A percentile compares a stretch with the other conserved stretches of the same genome.
Evolutionary conservation across 495 filamentous ascomycete species (phyloP).

Genomic region (Hyaloscypha variabilis): DNA sequence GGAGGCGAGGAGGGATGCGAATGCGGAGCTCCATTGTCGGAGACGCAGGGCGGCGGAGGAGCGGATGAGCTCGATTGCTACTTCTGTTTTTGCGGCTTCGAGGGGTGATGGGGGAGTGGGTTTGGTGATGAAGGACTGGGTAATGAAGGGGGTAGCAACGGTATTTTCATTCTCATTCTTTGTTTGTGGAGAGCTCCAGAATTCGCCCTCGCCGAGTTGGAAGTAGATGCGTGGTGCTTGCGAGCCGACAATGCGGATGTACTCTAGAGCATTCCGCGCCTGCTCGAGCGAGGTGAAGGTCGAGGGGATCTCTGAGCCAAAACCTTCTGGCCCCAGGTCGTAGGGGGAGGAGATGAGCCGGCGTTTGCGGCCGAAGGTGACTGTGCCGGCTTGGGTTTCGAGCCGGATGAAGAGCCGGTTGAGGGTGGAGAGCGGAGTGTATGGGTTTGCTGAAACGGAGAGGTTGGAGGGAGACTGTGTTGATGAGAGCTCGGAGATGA

Average conservation of each 20-base stretch:
- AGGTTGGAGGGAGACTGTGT: not conserved
- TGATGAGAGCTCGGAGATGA: conserved; percentile 29
- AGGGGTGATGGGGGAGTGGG: too few species aligned
- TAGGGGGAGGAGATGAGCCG: not conserved
- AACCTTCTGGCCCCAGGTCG: not conserved
- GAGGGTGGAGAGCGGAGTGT: not conserved
- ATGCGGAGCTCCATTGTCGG: not conserved
- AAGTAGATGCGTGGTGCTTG: not conserved
- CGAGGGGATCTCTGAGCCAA: not conserved
- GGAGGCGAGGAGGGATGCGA: not conserved
- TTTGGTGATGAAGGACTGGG: too few species aligned
- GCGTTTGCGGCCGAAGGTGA: not conserved
- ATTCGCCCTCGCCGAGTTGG: not conserved
- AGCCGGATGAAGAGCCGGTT: conserved; percentile 7
- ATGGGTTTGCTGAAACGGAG: not conserved
- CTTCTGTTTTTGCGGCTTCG: not conserved
- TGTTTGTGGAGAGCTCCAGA: not conserved
- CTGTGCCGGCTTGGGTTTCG: not conserved
- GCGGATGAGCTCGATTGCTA: not conserved
- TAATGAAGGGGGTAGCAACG: too few species aligned
- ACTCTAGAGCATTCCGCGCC: conserved; percentile 5
- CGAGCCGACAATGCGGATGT: not conserved
- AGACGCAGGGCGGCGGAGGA: not conserved
- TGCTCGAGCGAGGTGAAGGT: not conserved
- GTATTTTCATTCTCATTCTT: too few species aligned